A percentile compares a stretch with the other conserved stretches of the same genome.
Conservation (phyloP, 2,329 filamentous ascomycete species). For the Cordyceps tenuipes region DNA sequence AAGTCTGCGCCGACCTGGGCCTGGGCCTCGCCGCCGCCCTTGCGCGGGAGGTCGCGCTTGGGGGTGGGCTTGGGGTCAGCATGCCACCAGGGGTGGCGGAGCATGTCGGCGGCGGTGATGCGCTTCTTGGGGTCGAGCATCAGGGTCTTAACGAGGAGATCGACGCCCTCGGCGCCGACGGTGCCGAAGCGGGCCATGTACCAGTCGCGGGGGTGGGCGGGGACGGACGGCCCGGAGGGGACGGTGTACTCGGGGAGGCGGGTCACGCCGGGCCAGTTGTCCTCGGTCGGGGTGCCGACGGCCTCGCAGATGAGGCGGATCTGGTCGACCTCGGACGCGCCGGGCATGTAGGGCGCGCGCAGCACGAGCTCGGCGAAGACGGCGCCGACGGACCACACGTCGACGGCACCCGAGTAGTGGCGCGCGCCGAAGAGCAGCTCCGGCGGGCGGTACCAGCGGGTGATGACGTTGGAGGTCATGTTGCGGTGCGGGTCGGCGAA, state of each 20-base stretch:
- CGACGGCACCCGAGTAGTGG: conserved; percentile 84
- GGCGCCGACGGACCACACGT: conserved; percentile 88
- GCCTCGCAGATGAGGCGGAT: conserved; percentile 74
- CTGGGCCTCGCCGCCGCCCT: conserved; percentile 62
- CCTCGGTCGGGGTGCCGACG: conserved; percentile 85
- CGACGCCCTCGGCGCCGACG: conserved; percentile 73
- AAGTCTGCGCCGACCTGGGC: conserved; percentile 76
- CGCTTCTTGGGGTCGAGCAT: conserved; percentile 79
- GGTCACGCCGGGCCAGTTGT: conserved; percentile 89
- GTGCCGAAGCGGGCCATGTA: conserved; percentile 73
- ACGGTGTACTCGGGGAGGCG: conserved; percentile 74
- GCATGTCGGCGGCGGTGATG: conserved; percentile 66
- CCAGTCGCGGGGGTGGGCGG: conserved; percentile 58
- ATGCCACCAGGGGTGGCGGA: conserved; percentile 81
- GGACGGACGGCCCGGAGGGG: conserved; percentile 42
- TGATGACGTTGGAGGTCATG: conserved; percentile 95
- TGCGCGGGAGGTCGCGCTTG: conserved; percentile 73
- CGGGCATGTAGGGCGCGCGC: conserved; percentile 73
- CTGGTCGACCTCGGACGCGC: conserved; percentile 79
- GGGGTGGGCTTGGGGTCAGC: conserved; percentile 73
- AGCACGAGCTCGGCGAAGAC: conserved; percentile 89
- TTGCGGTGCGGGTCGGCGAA: conserved; percentile 81
- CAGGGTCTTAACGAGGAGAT: conserved; percentile 79
- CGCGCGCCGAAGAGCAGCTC: conserved; percentile 86
- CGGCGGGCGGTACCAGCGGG: conserved; percentile 90